phyloP scores from a whole-genome alignment of 139 green algal species.

The Diplosphaera chodatii region DNA sequence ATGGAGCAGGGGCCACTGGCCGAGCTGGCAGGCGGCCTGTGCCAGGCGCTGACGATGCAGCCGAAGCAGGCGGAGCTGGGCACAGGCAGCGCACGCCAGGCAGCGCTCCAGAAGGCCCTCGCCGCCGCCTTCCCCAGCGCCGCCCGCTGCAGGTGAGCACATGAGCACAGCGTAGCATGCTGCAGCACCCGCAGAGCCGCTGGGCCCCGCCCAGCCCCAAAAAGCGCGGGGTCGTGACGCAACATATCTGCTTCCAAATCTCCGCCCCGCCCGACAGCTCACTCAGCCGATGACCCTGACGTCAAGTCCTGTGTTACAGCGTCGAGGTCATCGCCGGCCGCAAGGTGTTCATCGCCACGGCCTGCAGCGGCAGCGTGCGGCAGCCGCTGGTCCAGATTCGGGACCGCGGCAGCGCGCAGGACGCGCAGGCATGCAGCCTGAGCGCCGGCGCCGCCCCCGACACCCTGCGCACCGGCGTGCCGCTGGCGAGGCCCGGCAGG shows the following conservation, averaged over 20 bases:
- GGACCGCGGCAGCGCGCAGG: no score
- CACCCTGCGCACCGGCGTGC: not conserved
- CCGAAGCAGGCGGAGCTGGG: no score
- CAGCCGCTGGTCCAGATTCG: not conserved
- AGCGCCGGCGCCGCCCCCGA: not conserved
- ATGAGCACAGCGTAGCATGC: no score
- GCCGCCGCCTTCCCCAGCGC: not conserved
- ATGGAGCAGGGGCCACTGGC: not conserved
- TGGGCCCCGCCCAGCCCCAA: no score
- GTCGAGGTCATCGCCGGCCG: not conserved
- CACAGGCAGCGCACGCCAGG: no score
- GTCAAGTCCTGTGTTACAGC: not conserved
- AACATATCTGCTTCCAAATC: no score
- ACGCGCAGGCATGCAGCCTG: not conserved
- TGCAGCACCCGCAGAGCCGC: no score
- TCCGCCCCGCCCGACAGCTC: no score
- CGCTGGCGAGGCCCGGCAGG: not conserved
- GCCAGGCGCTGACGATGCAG: not conserved
- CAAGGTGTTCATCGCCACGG: not conserved
- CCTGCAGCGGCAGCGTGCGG: not conserved
- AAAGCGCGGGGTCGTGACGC: no score
- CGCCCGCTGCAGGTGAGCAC: no score
- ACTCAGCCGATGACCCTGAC: no score
- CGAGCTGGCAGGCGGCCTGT: not conserved
- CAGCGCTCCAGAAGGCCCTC: not conserved